Conservation (phyloP, 2,329 filamentous ascomycete species). For the Pezicula radicicola region DNA sequence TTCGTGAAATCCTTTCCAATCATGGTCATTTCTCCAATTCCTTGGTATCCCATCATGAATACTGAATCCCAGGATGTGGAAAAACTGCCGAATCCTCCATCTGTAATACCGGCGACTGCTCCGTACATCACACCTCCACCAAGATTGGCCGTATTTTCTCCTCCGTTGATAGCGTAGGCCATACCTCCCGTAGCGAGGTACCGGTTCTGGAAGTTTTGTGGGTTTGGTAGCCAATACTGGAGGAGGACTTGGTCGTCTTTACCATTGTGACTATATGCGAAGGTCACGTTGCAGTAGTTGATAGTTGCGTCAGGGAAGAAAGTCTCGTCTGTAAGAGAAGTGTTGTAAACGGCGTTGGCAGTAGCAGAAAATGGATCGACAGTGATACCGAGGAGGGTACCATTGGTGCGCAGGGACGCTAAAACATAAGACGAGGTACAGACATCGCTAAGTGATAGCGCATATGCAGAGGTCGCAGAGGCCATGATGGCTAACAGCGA, state of each 20-base stretch:
- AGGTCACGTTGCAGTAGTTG: conserved; percentile 44
- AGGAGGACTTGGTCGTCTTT: conserved; percentile 32
- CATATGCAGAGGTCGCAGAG: not conserved
- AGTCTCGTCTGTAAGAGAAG: conserved; percentile 23
- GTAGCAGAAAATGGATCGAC: conserved; percentile 23
- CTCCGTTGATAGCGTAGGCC: conserved; percentile 39
- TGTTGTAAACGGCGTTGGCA: conserved; percentile 31
- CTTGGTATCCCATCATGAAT: conserved; percentile 37
- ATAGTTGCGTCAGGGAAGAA: conserved; percentile 29
- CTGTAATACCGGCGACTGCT: conserved; percentile 45
- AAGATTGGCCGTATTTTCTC: conserved; percentile 16
- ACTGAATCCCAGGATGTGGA: conserved; percentile 33
- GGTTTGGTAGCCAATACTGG: conserved; percentile 39
- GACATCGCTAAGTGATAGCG: conserved; percentile 17
- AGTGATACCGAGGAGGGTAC: conserved; percentile 11
- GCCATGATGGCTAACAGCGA: not conserved
- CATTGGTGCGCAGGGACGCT: conserved; percentile 16
- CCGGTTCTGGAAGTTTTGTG: conserved; percentile 39
- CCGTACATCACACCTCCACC: conserved; percentile 42
- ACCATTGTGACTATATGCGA: conserved; percentile 43
- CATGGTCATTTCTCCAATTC: conserved; percentile 31
- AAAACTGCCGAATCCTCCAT: conserved; percentile 48
- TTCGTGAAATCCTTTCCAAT: conserved; percentile 41
- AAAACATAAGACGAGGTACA: conserved; percentile 18
- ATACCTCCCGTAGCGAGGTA: conserved; percentile 45